phyloP scores from a whole-genome alignment of 1,139 yeast species.

The Nakaseomyces uthaithaninus region DNA sequence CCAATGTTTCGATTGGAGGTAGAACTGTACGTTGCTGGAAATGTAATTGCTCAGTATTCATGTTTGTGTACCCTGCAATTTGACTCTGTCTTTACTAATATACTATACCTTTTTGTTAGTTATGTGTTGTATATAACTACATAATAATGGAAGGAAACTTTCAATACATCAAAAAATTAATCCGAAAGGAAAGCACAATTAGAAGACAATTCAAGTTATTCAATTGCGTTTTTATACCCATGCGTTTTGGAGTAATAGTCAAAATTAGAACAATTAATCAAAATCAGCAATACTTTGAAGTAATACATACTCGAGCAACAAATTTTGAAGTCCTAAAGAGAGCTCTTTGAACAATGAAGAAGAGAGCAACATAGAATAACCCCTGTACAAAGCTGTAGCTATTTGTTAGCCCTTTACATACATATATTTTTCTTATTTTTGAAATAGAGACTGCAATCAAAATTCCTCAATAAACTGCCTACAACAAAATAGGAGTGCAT shows the following conservation, averaged over 20 bases:
- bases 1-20: conserved; percentile 1
- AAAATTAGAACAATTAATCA: not conserved
- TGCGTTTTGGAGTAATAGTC: not conserved
- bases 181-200: not conserved
- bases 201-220: conserved; percentile 3
- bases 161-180: not conserved
- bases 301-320: no score
- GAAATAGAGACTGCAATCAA: no score
- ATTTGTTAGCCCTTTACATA: no score
- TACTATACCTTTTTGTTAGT: not conserved
- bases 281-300: not conserved
- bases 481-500: no score
- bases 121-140: not conserved
- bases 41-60: not conserved
- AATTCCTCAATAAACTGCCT: no score
- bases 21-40: not conserved
- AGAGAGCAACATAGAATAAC: no score
- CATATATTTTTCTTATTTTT: no score
- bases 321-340: no score
- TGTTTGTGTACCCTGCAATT: no score
- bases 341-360: no score
- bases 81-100: not conserved
- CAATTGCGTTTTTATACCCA: conserved; percentile 2
- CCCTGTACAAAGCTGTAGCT: no score
- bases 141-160: not conserved